A percentile compares a stretch with the other conserved stretches of the same genome.
phyloP scores from a whole-genome alignment of 2,329 filamentous ascomycete species.

The Blastomyces parvus region DNA sequence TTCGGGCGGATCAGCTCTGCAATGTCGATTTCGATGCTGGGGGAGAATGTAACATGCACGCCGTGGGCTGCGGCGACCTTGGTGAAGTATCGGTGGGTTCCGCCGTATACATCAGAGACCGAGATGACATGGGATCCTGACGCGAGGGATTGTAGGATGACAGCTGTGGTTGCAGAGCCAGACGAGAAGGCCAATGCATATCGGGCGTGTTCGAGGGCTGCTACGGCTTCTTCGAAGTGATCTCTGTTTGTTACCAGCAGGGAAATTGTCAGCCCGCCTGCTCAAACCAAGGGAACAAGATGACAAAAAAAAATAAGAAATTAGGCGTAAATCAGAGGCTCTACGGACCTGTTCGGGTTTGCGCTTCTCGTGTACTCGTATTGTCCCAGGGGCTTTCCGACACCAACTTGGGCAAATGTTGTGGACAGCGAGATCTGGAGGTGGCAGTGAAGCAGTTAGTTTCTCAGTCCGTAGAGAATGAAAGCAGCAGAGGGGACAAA shows the following conservation, averaged over 20 bases:
- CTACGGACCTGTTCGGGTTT: constrained; percentile 69
- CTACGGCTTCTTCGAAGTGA: constrained; percentile 88
- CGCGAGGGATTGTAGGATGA: constrained; percentile 84
- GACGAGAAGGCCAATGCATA: constrained; percentile 92
- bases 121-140: constrained; percentile 89
- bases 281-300: too few relatives aligned
- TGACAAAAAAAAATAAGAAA: neutral
- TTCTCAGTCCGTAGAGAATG: neutral
- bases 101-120: constrained; percentile 94
- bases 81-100: constrained; percentile 97
- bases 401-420: constrained; percentile 83
- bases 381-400: constrained; percentile 74
- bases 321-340: neutral
- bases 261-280: constrained; percentile 6
- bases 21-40: constrained; percentile 82
- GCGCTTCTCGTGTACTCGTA: constrained; percentile 92
- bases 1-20: constrained; percentile 66
- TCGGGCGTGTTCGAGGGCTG: constrained; percentile 82
- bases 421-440: constrained; percentile 80
- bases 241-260: constrained; percentile 41
- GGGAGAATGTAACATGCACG: constrained; percentile 88
- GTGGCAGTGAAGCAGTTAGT: constrained; percentile 10
- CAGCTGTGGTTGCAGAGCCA: constrained; percentile 86
- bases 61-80: constrained; percentile 92
- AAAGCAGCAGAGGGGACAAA: neutral